Evolutionary conservation across 2,329 filamentous ascomycete genomes (phyloP).

Genomic region (Epichloe aotearoae): DNA sequence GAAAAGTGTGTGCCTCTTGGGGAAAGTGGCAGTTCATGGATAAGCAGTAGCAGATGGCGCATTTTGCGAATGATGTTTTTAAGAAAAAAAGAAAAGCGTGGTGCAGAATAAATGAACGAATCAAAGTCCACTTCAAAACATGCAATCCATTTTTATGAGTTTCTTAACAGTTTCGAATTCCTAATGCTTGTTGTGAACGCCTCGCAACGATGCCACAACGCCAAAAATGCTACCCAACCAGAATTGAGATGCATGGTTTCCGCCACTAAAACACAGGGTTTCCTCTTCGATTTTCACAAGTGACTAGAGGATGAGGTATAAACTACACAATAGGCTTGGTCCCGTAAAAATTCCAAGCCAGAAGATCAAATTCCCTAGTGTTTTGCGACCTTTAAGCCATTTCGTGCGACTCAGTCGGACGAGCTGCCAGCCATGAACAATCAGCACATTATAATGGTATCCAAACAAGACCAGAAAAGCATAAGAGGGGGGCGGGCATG

Average conservation of each 20-base stretch:
- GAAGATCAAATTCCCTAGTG: constrained; percentile 61
- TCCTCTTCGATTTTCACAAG: too few species aligned
- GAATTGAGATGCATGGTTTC: not conserved
- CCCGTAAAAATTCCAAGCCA: constrained; percentile 70
- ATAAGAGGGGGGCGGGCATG: not conserved
- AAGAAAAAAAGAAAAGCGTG: constrained; percentile 4
- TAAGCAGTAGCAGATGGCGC: not conserved
- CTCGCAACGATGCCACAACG: not conserved
- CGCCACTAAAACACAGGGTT: not conserved
- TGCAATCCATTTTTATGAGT: not conserved
- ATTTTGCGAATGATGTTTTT: not conserved
- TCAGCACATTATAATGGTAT: not conserved
- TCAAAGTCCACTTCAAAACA: not conserved
- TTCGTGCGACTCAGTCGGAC: constrained; percentile 53
- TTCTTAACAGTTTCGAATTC: not conserved
- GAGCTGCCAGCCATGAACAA: constrained; percentile 24
- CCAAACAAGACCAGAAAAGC: not conserved
- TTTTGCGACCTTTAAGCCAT: constrained; percentile 47
- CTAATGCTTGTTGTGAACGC: too few species aligned
- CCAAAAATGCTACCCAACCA: not conserved
- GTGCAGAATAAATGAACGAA: not conserved
- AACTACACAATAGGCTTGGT: constrained; percentile 51
- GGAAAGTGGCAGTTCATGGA: not conserved
- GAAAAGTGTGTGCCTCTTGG: not conserved
- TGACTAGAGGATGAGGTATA: constrained; percentile 42